phyloP scores from a whole-genome alignment of 2,329 filamentous ascomycete genomes.

The Ophiostoma quercus region DNA sequence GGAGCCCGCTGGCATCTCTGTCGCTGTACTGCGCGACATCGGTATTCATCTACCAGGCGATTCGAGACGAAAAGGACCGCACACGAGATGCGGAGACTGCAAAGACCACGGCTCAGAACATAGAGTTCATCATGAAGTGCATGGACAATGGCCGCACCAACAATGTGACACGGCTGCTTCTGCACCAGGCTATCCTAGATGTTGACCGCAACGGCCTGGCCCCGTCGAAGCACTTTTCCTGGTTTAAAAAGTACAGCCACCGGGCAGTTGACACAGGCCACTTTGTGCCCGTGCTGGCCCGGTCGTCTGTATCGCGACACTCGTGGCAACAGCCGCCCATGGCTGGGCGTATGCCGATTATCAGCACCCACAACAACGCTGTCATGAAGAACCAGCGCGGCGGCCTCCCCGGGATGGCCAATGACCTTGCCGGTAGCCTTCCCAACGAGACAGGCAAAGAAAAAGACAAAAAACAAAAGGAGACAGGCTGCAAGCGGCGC shows the following conservation, averaged over 20 bases:
- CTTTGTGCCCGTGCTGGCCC: slow-evolving; percentile 46
- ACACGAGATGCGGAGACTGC: slow-evolving; percentile 1
- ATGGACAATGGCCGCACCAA: slow-evolving; percentile 73
- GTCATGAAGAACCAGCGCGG: slow-evolving; percentile 7
- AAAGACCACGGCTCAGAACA: slow-evolving; percentile 45
- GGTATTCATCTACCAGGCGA: slow-evolving; percentile 76
- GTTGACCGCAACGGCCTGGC: slow-evolving; percentile 53
- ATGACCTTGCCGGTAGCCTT: not conserved
- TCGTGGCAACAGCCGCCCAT: slow-evolving; percentile 40
- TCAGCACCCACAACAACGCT: slow-evolving; percentile 7
- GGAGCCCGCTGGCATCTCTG: slow-evolving; percentile 70
- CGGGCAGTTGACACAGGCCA: slow-evolving; percentile 30
- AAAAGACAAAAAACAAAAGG: not conserved
- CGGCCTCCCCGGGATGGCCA: not conserved
- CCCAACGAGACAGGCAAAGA: not conserved
- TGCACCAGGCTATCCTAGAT: slow-evolving; percentile 81
- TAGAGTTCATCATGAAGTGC: slow-evolving; percentile 72
- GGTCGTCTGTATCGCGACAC: slow-evolving; percentile 41
- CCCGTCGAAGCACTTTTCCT: slow-evolving; percentile 19
- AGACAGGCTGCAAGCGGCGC: not conserved
- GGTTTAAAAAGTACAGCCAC: slow-evolving; percentile 31
- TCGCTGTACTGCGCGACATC: slow-evolving; percentile 80
- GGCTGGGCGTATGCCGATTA: slow-evolving; percentile 42
- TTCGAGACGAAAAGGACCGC: slow-evolving; percentile 39
- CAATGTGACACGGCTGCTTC: slow-evolving; percentile 71